Evolutionary conservation across 805 yeast genomes (phyloP).

Genomic region (Candida caryicola): DNA sequence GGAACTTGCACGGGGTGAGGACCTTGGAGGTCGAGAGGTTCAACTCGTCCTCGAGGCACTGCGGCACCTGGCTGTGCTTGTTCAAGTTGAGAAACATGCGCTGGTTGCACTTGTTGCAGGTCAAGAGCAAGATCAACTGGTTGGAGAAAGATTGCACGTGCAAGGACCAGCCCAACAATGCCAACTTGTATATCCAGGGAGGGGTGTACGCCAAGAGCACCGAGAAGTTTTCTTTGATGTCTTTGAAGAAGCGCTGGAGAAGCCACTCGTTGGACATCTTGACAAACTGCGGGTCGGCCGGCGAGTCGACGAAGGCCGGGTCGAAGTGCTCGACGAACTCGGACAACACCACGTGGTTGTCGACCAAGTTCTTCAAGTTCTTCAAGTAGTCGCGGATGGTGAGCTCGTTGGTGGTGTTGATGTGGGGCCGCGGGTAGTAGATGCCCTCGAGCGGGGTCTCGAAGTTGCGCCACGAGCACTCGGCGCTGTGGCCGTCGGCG

Average conservation of each 20-base stretch:
- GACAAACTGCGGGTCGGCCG: slow-evolving; percentile 13
- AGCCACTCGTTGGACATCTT: slow-evolving; percentile 32
- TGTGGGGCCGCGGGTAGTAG: slow-evolving; percentile 34
- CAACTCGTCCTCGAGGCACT: slow-evolving; percentile 4
- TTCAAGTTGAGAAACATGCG: slow-evolving; percentile 27
- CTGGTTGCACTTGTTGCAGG: slow-evolving; percentile 38
- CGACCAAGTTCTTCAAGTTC: slow-evolving; percentile 26
- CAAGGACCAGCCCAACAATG: slow-evolving; percentile 38
- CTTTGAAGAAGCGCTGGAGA: slow-evolving; percentile 26
- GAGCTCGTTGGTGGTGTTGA: slow-evolving; percentile 27
- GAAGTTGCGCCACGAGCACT: slow-evolving; percentile 38
- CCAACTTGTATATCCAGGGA: slow-evolving; percentile 32
- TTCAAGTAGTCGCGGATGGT: slow-evolving; percentile 28
- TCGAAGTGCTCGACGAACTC: slow-evolving; percentile 11
- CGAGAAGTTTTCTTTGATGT: slow-evolving; percentile 35
- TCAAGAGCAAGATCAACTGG: slow-evolving; percentile 27
- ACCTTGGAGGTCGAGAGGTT: slow-evolving; percentile 22
- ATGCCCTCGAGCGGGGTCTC: slow-evolving; percentile 32
- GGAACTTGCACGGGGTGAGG: slow-evolving; percentile 31
- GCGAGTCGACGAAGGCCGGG: slow-evolving; percentile 1
- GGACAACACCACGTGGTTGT: slow-evolving; percentile 18
- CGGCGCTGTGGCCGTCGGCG: slow-evolving; percentile 23
- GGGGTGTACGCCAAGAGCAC: slow-evolving; percentile 25
- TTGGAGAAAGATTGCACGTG: slow-evolving; percentile 28
- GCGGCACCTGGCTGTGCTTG: not conserved